Percentiles rank a stretch among this genome's conserved stretches.
Evolutionary conservation across 257 asterid genomes (phyloP).

Genomic region (Penstemon barbatus): DNA sequence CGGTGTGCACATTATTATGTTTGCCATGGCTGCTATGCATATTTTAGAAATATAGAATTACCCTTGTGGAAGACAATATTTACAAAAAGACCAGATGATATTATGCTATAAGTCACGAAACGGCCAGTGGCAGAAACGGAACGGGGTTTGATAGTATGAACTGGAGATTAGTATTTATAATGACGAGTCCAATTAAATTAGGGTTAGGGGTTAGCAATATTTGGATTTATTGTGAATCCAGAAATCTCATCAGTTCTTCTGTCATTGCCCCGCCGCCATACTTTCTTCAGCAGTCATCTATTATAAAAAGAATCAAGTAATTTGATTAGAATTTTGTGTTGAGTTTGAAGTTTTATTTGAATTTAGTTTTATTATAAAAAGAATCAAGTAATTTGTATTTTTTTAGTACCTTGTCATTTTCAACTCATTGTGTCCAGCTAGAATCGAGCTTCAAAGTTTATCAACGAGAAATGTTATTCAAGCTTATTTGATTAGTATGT

Average conservation of each 20-base stretch:
- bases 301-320: neutral
- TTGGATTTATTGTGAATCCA: neutral
- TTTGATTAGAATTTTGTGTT: too few species aligned
- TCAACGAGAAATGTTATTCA: too few species aligned
- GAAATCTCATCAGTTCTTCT: too few species aligned
- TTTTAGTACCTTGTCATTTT: too few species aligned
- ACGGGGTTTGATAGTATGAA: neutral
- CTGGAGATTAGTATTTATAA: neutral
- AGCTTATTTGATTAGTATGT: too few species aligned
- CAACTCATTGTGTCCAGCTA: too few species aligned
- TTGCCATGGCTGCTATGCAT: constrained; percentile 33
- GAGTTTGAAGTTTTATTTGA: too few species aligned
- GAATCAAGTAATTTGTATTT: too few species aligned
- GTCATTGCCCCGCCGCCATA: too few species aligned
- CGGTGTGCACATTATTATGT: constrained; percentile 40
- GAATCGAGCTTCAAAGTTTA: too few species aligned
- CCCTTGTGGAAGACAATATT: constrained; percentile 9
- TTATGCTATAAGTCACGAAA: constrained; percentile 9
- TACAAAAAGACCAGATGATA: constrained; percentile 24
- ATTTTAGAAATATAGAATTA: neutral
- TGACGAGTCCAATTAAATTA: neutral
- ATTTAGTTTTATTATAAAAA: too few species aligned
- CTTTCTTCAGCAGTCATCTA: too few species aligned
- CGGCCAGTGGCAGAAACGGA: constrained; percentile 19
- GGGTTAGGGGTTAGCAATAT: neutral